Percentiles rank a stretch among this genome's conserved stretches.
Evolutionary conservation across 2,329 filamentous ascomycete species (phyloP).

Genomic region (Paraconiothyrium sp.): DNA sequence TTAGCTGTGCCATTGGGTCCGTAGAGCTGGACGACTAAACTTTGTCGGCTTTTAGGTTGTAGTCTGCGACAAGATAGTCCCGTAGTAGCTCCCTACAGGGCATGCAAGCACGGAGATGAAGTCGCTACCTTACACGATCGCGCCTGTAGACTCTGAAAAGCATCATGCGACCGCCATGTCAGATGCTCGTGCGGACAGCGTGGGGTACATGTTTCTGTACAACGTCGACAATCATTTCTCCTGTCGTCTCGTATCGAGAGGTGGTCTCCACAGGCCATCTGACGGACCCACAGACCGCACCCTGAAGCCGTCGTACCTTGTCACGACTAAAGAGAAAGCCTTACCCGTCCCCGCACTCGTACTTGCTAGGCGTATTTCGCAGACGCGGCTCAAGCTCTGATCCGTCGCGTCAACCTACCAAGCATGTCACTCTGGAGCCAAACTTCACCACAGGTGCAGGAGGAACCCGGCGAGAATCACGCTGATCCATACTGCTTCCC

Average conservation of each 20-base stretch:
- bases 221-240: slow-evolving; percentile 9
- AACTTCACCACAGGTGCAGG: slow-evolving; percentile 5
- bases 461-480: slow-evolving; percentile 22
- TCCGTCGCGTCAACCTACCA: neutral
- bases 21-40: slow-evolving; percentile 12
- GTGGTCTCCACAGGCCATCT: slow-evolving; percentile 2
- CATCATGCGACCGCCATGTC: slow-evolving; percentile 15
- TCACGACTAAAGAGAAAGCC: slow-evolving; percentile 14
- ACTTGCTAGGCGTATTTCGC: slow-evolving; percentile 14
- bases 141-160: neutral
- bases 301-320: slow-evolving; percentile 7
- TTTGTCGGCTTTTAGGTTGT: slow-evolving; percentile 2
- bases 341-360: slow-evolving; percentile 23
- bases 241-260: slow-evolving; percentile 1
- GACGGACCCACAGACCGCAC: neutral
- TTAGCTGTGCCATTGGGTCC: slow-evolving; percentile 21
- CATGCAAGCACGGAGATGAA: slow-evolving; percentile 20
- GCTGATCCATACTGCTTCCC: slow-evolving; percentile 26
- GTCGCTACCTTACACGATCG: slow-evolving; percentile 1
- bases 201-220: slow-evolving; percentile 16
- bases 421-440: slow-evolving; percentile 12
- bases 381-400: slow-evolving; percentile 14
- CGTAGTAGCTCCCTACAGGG: slow-evolving; percentile 2
- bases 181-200: slow-evolving; percentile 19
- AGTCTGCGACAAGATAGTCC: slow-evolving; percentile 4